Evolutionary conservation across 768 basidiomycete genomes (phyloP).

Genomic region (Mycena floridula): DNA sequence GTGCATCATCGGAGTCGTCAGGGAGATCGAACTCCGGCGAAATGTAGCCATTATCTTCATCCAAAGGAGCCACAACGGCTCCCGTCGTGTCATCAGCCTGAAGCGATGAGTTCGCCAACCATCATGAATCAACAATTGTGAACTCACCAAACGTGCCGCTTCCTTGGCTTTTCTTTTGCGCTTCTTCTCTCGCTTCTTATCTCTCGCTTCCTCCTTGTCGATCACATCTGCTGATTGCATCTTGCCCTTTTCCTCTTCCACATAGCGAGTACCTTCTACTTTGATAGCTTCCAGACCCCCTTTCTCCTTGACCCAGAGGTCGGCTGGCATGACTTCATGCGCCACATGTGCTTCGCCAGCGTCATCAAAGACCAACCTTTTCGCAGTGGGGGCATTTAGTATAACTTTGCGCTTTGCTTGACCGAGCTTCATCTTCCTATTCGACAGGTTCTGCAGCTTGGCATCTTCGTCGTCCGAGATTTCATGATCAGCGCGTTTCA

Average conservation of each 20-base stretch:
- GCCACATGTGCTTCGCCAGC: constrained; percentile 74
- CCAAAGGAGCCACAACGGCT: constrained; percentile 30
- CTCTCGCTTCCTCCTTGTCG: constrained; percentile 81
- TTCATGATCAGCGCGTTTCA: constrained; percentile 88
- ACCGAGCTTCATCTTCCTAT: constrained; percentile 76
- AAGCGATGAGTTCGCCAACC: no score
- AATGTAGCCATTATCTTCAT: constrained; percentile 58
- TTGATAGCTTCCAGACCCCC: constrained; percentile 60
- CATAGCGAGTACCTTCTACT: constrained; percentile 64
- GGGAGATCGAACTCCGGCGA: constrained; percentile 64
- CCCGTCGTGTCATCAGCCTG: constrained; percentile 25
- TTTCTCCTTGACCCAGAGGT: constrained; percentile 60
- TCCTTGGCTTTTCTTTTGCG: constrained; percentile 83
- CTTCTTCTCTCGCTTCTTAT: constrained; percentile 90
- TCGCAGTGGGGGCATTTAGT: constrained; percentile 50
- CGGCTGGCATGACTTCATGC: constrained; percentile 76
- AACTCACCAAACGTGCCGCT: constrained; percentile 28
- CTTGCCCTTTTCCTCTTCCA: constrained; percentile 65
- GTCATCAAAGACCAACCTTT: constrained; percentile 88
- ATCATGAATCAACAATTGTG: constrained; percentile 14
- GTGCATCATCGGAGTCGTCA: constrained; percentile 27
- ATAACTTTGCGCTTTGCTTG: constrained; percentile 67
- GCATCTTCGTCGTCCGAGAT: constrained; percentile 32
- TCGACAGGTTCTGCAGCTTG: constrained; percentile 59
- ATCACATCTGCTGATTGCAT: constrained; percentile 62